phyloP scores from a whole-genome alignment of 306 rosid species.

The Fragaria vesca region DNA sequence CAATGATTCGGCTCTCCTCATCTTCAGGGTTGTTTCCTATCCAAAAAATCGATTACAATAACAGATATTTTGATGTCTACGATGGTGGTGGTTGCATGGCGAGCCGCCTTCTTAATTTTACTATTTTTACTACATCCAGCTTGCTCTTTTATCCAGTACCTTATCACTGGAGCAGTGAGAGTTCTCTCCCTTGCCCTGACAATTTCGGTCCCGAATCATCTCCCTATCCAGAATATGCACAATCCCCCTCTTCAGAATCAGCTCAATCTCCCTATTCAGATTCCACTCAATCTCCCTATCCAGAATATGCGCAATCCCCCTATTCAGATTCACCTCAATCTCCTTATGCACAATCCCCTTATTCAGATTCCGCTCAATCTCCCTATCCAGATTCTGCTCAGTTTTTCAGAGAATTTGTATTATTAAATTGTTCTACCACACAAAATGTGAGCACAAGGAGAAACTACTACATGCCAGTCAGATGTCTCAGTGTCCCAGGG shows the following conservation, averaged over 20 bases:
- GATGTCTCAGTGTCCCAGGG: slow-evolving; percentile 2
- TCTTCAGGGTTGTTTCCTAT: slow-evolving; percentile 4
- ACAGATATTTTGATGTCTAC: neutral
- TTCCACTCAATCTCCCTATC: no score
- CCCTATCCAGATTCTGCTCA: neutral
- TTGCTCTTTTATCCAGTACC: neutral
- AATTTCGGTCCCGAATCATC: neutral
- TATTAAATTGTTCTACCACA: slow-evolving; percentile 13
- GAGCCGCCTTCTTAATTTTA: slow-evolving; percentile 9
- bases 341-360: neutral
- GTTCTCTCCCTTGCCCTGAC: neutral
- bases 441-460: neutral
- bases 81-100: neutral
- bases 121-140: neutral
- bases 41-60: neutral
- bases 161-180: neutral
- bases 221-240: no score
- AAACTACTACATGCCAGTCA: neutral
- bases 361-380: neutral
- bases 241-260: no score
- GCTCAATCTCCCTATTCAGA: no score
- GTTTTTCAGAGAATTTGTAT: no score
- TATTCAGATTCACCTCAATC: neutral
- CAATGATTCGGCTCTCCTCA: slow-evolving; percentile 10
- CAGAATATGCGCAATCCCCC: neutral